phyloP scores from a whole-genome alignment of 2,329 filamentous ascomycete species.

The Clonostachys rhizophaga region DNA sequence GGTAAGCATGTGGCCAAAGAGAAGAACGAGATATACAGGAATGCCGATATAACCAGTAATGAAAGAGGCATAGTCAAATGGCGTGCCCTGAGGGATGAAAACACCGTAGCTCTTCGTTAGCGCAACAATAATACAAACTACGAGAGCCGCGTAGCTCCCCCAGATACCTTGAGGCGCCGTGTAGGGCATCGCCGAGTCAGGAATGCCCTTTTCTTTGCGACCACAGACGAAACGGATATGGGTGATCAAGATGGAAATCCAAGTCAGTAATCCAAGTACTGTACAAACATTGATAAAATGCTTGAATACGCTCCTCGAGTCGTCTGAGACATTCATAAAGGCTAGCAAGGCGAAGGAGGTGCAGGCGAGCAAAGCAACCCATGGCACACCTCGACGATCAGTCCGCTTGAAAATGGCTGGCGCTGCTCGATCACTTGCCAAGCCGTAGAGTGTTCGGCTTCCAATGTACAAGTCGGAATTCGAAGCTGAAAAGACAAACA shows the following conservation, averaged over 20 bases:
- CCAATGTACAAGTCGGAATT: conserved; percentile 78
- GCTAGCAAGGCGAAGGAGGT: conserved; percentile 61
- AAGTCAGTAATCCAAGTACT: conserved; percentile 62
- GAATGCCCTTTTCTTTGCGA: conserved; percentile 54
- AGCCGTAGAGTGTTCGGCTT: conserved; percentile 66
- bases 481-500: conserved; percentile 73
- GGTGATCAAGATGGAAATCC: conserved; percentile 64
- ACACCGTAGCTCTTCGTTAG: conserved; percentile 80
- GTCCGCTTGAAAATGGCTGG: conserved; percentile 68
- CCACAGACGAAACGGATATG: conserved; percentile 64
- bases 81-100: conserved; percentile 51
- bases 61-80: conserved; percentile 70
- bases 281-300: conserved; percentile 66
- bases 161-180: conserved; percentile 66
- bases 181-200: conserved; percentile 53
- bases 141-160: conserved; percentile 64
- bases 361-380: conserved; percentile 58
- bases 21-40: conserved; percentile 65
- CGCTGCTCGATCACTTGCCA: conserved; percentile 68
- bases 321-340: conserved; percentile 59
- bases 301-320: conserved; percentile 51
- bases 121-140: conserved; percentile 68
- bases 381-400: conserved; percentile 66
- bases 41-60: conserved; percentile 75
- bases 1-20: conserved; percentile 62